Conservation (phyloP, 108 stramenopile genomes). For the Cyclotella sp. region DNA sequence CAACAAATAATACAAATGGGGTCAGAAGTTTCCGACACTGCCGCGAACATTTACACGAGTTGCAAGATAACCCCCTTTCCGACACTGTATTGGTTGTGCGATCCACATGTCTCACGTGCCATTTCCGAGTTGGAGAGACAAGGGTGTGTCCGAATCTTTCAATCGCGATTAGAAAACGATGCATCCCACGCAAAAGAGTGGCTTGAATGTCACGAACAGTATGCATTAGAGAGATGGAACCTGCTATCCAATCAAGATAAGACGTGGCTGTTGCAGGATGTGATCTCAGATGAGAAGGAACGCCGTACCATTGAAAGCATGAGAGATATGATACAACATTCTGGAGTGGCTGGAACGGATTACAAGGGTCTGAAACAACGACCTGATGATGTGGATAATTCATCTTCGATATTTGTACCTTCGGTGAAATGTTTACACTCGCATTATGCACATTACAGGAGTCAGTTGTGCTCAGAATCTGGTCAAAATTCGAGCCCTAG, state of each 20-base stretch:
- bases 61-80: constrained; percentile 71
- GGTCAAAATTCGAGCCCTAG: background rate
- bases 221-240: constrained; percentile 68
- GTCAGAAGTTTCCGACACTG: background rate
- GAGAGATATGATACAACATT: constrained; percentile 64
- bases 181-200: constrained; percentile 29
- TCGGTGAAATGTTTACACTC: constrained; percentile 80
- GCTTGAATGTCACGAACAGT: constrained; percentile 58
- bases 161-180: constrained; percentile 45
- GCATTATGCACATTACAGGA: constrained; percentile 82
- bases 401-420: constrained; percentile 22
- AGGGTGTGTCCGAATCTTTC: constrained; percentile 61
- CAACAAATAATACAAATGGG: constrained; percentile 6
- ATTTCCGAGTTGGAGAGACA: constrained; percentile 69
- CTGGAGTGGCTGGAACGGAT: constrained; percentile 78
- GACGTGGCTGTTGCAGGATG: constrained; percentile 29
- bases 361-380: constrained; percentile 27
- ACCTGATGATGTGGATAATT: background rate
- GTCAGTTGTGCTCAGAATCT: constrained; percentile 24
- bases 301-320: constrained; percentile 41
- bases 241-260: constrained; percentile 56
- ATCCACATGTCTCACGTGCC: constrained; percentile 63
- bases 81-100: constrained; percentile 76
- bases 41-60: background rate
- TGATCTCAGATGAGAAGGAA: constrained; percentile 8